Evolutionary conservation across 805 yeast species (phyloP), one percentile per base, ranked within the genome.

Genomic region (Saccharomyces paradoxus): DNA sequence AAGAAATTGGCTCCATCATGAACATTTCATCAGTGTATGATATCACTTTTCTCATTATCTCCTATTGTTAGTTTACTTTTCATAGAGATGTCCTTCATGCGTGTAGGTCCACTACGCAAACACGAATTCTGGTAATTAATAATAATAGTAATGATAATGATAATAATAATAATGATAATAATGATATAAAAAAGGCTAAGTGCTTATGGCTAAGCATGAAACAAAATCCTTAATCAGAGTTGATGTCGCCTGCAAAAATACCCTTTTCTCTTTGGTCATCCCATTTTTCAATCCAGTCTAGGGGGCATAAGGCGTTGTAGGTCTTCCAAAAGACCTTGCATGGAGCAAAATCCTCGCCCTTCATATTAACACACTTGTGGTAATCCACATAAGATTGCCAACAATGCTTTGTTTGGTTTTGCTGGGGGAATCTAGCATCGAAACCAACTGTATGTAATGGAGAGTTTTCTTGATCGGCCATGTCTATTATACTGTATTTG

Each of bases 291-390:
- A 84, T 79, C 96, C 96, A 88, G 64, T 84, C 86, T 55, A 81
- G 77, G 56, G 96, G 96, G 71, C 96, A 88, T 68, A 88, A 78
- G 26, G 97, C 82, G 65, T 86, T 82, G 81, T 81, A 94, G 55
- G 97, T 89, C 75, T 82, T 86, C 84, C 82, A 88, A 80, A 94
- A 94, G 66, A 88, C 91, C 77, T 90, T 81, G 77, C 99, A 94
- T 70, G 98, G 98, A 67, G 91, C 96, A 71, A 94, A 94, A 59
- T 91, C 98, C 77, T 92, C 97, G 71, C 99, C 99, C 79, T 92
- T 92, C 63, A 91, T 89, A 69, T 84, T 87, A 72, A 94, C 83
- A 80, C 99, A 94, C 76, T 90, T 91, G 86, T 87, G 94, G 84
- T 92, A 94, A 77, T 94, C 99, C 69, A 94, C 89, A 79, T 92